Evolutionary conservation across 1,284 basidiomycete genomes (phyloP).

Genomic region (Moesziomyces globuligerus): DNA sequence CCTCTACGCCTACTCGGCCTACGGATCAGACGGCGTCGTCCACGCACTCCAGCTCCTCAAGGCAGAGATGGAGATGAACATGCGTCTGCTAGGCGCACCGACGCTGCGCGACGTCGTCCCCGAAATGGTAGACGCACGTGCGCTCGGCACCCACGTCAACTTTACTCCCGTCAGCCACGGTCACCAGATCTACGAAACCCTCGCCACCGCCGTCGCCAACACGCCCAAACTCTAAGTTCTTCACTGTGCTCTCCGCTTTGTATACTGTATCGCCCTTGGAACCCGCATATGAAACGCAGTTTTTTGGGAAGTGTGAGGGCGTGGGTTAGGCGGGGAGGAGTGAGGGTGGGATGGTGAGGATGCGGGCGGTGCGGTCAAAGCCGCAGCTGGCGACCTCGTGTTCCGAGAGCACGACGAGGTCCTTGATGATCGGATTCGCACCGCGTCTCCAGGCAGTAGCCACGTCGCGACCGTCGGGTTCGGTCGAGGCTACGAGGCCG

Average conservation of each 20-base stretch:
- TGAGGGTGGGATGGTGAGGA: conserved; percentile 10
- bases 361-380: conserved; percentile 54
- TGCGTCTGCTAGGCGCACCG: conserved; percentile 81
- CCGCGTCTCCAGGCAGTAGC: conserved; percentile 49
- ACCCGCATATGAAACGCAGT: too few relatives aligned
- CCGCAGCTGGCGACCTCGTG: conserved; percentile 54
- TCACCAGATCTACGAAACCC: conserved; percentile 54
- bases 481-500: conserved; percentile 12
- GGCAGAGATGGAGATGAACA: conserved; percentile 82
- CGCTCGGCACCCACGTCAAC: conserved; percentile 70
- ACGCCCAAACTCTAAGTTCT: conserved; percentile 30
- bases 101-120: conserved; percentile 78
- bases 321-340: background rate
- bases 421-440: conserved; percentile 63
- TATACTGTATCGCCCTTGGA: background rate
- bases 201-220: conserved; percentile 54
- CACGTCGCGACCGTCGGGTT: conserved; percentile 1
- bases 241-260: background rate
- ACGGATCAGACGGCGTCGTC: conserved; percentile 82
- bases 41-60: conserved; percentile 77
- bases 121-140: conserved; percentile 76
- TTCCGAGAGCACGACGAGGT: conserved; percentile 47
- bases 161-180: conserved; percentile 45
- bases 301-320: background rate
- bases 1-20: conserved; percentile 89